A percentile compares a stretch with the other conserved stretches of the same genome.
These are phyloP conservation scores for Septoria linicola DNA, from an alignment of 2,329 filamentous ascomycete species.

Conservation along the genomic window DNA sequence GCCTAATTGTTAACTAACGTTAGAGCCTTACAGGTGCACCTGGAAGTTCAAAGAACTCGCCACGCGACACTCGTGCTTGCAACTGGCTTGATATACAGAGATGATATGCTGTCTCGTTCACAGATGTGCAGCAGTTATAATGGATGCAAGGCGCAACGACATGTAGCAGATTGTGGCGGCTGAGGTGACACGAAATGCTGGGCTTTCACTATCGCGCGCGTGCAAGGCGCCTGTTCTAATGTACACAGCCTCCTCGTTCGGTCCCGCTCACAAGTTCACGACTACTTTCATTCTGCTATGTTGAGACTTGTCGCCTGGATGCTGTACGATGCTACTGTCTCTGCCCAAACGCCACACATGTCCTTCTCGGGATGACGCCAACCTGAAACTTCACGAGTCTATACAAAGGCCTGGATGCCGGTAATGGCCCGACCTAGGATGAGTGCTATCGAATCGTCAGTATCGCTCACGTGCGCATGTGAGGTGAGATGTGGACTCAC, in stretches of 20 bases:
- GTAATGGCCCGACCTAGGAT: conserved; percentile 55
- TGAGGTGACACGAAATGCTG: neutral
- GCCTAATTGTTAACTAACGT: too few relatives aligned
- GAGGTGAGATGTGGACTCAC: conserved; percentile 54
- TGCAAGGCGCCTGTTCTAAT: neutral
- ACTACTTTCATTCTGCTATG: neutral
- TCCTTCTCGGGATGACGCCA: conserved; percentile 4
- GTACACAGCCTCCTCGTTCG: neutral
- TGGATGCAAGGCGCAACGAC: conserved; percentile 18
- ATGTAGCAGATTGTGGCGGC: neutral
- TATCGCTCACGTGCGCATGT: conserved; percentile 6
- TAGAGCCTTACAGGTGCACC: too few relatives aligned
- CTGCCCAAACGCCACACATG: neutral
- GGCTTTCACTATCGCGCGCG: neutral
- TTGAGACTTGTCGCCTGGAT: neutral
- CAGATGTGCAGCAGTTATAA: conserved; percentile 21
- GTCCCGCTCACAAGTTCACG: neutral
- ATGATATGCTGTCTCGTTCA: neutral
- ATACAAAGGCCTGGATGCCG: conserved; percentile 71
- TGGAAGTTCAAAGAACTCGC: too few relatives aligned
- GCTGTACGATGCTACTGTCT: neutral
- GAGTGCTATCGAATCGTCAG: conserved; percentile 41
- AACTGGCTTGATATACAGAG: too few relatives aligned
- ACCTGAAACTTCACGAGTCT: conserved; percentile 17
- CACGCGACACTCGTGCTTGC: too few relatives aligned